Base-by-base conservation (phyloP, 768 basidiomycete genomes). In the Tremella fuciformis region DNA sequence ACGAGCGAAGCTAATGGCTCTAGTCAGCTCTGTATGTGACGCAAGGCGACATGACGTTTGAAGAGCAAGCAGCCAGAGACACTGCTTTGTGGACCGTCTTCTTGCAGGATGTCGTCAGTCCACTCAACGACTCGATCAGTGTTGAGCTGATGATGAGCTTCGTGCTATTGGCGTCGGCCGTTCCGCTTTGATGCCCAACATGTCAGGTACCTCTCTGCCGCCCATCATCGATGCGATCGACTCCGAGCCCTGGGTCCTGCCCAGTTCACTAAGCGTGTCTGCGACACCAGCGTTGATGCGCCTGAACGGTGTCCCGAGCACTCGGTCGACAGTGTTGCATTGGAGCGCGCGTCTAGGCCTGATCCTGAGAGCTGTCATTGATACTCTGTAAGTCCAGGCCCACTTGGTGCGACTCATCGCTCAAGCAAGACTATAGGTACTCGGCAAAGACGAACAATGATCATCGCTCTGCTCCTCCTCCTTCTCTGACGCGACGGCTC, bases 251-350 rank as follows among this genome's bases (percentile, higher is more conserved):
- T 59, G 58, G 58, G 21, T 24, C 6, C 48, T 42, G 13, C 15
- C 26, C 8, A 44, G 1, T 11, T 13, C 26, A 19, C 29, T 34
- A 34, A 34, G 29, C 29, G 44, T 49, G n/a, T 47, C 53, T 19
- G 13, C 41, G 1, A 18, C n/a, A 46, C 22, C 22, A 18, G 22
- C 6, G 22, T 15, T n/a, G n/a, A 4, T 46, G 4, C n/a, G 22
- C 6, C 42, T 37, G 22, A 29, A 52, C 29, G 58, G 58, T 13
- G n/a, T 38, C 8, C 40, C 8, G 24, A 40, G 38, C 15, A 38
- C 54, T 51, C 40, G 51, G 9, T 59, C 58, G 18, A 54, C 58
- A 13, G 51, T 48, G 9, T 53, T 59, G 29, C 58, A 59, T 22
- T 59, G 58, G 58, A 42, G 52, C 41, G 58, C 51, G 13, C 42